Base-by-base conservation (phyloP, 2,329 filamentous ascomycete genomes). In the Tolypocladium paradoxum region DNA sequence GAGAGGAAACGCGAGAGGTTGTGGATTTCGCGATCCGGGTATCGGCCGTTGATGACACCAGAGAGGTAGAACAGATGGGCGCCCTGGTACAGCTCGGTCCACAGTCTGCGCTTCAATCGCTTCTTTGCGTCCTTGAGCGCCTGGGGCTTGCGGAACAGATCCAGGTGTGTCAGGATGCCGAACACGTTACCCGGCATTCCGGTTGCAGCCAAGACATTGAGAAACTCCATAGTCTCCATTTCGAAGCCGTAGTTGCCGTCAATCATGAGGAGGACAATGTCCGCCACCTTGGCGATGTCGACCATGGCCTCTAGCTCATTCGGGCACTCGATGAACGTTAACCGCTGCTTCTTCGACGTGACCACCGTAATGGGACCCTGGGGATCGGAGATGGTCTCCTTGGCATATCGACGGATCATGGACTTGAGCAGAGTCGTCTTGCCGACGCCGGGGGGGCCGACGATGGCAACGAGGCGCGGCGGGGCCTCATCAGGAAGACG, bases 181-280 rank as follows among this genome's bases (percentile, higher is more conserved):
- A 99, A 97, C 37, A 99, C 91, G 63, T 99, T 99, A 59, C 93
- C 92, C 0, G 95, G 93, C 92, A 99, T 97, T 69, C 93, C 93
- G 33, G 88, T 95, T 2, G 90, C 83, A n/a, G 88, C 87, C 50
- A 99, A 76, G 20, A 96, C 85, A 62, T 96, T 97, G 65, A 99
- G 75, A 57, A 99, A 99, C 71, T 99, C 93, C 93, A 99, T 99
- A 0, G 93, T 99, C 77, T 99, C 93, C 93, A 99, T 99, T 73
- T 99, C 93, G 66, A 99, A 99, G 16, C 93, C 95, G 64, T 88
- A 99, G 72, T 97, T 97, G 53, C 93, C 95, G 66, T 99, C 93
- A 62, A 99, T 99, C 88, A 99, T 93, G 53, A 99, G 79, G 49
- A 99, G 78, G 6, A 97, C 89, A 63, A 99, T 96, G 68, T 99